Evolutionary conservation across 2,329 filamentous ascomycete genomes (phyloP).

Genomic region (Ascochyta clinopodiicola): DNA sequence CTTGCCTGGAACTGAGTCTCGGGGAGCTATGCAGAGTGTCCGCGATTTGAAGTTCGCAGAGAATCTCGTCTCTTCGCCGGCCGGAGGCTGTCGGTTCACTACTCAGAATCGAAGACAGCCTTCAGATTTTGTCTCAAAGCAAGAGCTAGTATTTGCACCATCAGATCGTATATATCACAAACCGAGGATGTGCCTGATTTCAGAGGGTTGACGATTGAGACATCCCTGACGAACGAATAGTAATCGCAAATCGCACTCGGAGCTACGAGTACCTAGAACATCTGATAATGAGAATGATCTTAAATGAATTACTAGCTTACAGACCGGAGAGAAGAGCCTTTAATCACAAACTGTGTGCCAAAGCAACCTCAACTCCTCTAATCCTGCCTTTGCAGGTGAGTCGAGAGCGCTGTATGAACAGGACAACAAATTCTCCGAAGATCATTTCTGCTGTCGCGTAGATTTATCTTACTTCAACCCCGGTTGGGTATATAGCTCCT

Average conservation of each 20-base stretch:
- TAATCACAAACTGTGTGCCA: constrained; percentile 7
- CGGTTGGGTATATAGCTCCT: constrained; percentile 13
- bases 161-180: too few species aligned
- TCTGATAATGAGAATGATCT: background rate
- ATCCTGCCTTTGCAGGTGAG: constrained; percentile 7
- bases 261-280: too few species aligned
- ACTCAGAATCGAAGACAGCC: too few species aligned
- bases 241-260: too few species aligned
- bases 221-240: too few species aligned
- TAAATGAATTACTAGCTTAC: constrained; percentile 18
- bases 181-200: too few species aligned
- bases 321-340: constrained; percentile 12
- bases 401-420: constrained; percentile 12
- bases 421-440: constrained; percentile 1
- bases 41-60: background rate
- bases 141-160: too few species aligned
- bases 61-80: too few species aligned
- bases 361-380: constrained; percentile 11
- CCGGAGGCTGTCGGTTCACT: too few species aligned
- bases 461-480: constrained; percentile 10
- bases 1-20: constrained; percentile 1
- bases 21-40: background rate
- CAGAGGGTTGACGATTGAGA: too few species aligned
- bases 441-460: background rate
- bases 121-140: too few species aligned